phyloP scores from a whole-genome alignment of 768 basidiomycete genomes.

The Leccinum disarticulatum region DNA sequence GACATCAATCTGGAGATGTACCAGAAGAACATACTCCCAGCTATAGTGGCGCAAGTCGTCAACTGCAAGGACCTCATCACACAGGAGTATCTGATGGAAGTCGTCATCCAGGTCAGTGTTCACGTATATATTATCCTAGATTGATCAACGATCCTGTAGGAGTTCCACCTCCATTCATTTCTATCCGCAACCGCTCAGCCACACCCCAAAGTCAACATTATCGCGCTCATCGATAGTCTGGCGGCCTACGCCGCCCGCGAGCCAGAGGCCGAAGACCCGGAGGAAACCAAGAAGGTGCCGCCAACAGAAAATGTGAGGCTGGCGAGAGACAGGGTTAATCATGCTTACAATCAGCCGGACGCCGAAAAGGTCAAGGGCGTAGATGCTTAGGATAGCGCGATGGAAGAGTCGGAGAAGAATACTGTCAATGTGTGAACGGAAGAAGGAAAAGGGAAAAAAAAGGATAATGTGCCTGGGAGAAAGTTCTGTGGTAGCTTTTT shows the following conservation, averaged over 20 bases:
- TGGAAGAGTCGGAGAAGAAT: constrained; percentile 23
- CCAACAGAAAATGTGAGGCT: too few species aligned
- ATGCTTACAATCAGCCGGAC: too few species aligned
- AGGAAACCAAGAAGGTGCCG: too few species aligned
- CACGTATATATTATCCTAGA: background rate
- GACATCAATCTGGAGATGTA: too few species aligned
- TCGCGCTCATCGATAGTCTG: constrained; percentile 93
- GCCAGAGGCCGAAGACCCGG: too few species aligned
- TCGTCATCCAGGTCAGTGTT: constrained; percentile 83
- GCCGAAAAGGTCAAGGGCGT: too few species aligned
- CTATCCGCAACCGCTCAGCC: constrained; percentile 93
- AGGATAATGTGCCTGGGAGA: constrained; percentile 30
- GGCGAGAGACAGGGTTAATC: too few species aligned
- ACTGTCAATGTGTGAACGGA: constrained; percentile 18
- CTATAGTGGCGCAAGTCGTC: constrained; percentile 94
- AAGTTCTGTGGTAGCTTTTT: constrained; percentile 96
- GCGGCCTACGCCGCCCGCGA: constrained; percentile 41
- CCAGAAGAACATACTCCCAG: constrained; percentile 52
- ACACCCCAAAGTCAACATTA: constrained; percentile 98
- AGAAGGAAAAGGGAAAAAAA: constrained; percentile 50
- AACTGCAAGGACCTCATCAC: constrained; percentile 97
- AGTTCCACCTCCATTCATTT: constrained; percentile 97
- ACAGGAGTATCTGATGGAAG: constrained; percentile 99
- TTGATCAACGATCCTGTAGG: constrained; percentile 44
- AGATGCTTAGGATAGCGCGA: background rate